Evolutionary conservation across 139 green algal genomes (phyloP).

Genomic region (Mesotaenium endlicherianum): DNA sequence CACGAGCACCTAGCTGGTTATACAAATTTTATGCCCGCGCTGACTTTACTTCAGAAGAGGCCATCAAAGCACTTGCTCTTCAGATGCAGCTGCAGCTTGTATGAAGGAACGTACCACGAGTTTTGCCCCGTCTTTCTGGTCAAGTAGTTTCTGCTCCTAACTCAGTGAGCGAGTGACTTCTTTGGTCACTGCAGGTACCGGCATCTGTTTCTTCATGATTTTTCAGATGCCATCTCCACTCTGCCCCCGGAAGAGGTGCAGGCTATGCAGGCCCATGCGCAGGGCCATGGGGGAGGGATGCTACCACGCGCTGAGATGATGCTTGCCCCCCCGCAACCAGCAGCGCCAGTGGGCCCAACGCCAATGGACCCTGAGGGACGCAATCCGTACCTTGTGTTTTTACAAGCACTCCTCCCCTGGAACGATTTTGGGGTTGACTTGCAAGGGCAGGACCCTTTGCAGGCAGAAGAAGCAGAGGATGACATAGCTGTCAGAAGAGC

Average conservation of each 20-base stretch:
- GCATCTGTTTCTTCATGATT: constrained; percentile 79
- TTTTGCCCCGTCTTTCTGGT: not conserved
- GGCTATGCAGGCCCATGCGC: not conserved
- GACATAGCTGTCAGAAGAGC: no score
- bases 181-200: constrained; percentile 22
- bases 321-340: no score
- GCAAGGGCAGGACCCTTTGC: no score
- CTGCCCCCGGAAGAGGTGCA: constrained; percentile 58
- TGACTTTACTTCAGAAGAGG: no score
- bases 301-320: no score
- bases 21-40: no score
- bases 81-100: not conserved
- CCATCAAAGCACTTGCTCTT: no score
- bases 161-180: not conserved
- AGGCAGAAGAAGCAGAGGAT: no score
- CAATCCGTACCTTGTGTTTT: constrained; percentile 23
- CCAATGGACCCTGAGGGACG: not conserved
- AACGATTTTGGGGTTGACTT: constrained; percentile 20
- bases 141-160: not conserved
- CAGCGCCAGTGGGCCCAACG: not conserved
- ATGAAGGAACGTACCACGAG: no score
- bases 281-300: not conserved
- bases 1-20: no score
- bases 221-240: constrained; percentile 67
- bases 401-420: constrained; percentile 25